Evolutionary conservation across 495 filamentous ascomycete genomes (phyloP).

Genomic region (Friedmanniomyces simplex): DNA sequence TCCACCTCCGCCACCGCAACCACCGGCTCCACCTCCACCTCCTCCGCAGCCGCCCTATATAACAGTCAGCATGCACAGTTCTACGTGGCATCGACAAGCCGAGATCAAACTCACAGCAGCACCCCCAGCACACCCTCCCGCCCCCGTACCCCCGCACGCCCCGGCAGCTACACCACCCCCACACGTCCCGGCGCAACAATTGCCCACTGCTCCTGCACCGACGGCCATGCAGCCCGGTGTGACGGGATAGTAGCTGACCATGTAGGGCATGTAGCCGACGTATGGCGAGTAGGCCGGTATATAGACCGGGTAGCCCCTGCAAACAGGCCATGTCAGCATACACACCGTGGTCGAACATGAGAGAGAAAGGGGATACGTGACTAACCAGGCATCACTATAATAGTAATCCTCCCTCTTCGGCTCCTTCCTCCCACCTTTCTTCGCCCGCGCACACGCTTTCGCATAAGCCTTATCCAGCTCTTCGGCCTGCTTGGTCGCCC

Average conservation of each 20-base stretch:
- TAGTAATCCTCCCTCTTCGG: conserved; percentile 45
- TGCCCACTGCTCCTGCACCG: conserved; percentile 27
- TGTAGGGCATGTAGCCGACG: conserved; percentile 9
- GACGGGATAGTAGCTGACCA: conserved; percentile 15
- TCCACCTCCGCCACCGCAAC: conserved; percentile 9
- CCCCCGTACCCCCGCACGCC: conserved; percentile 38
- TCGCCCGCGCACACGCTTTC: conserved; percentile 50
- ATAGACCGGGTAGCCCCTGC: conserved; percentile 37
- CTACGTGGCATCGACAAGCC: background rate
- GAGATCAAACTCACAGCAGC: conserved; percentile 12
- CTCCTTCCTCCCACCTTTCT: conserved; percentile 45
- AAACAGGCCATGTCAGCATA: background rate
- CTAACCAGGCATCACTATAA: conserved; percentile 38
- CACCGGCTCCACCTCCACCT: conserved; percentile 31
- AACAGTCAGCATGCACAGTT: background rate
- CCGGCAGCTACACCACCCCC: conserved; percentile 46
- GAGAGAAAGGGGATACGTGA: no score
- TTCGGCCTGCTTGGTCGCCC: conserved; percentile 21
- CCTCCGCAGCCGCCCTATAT: conserved; percentile 8
- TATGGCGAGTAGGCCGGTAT: conserved; percentile 46
- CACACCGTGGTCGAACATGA: no score
- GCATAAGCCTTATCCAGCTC: conserved; percentile 52
- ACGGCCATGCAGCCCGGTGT: conserved; percentile 19
- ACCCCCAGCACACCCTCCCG: conserved; percentile 36
- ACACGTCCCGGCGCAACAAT: conserved; percentile 39